Base-by-base conservation (phyloP, 768 basidiomycete genomes). In the Xerocomellus dryophilus region DNA sequence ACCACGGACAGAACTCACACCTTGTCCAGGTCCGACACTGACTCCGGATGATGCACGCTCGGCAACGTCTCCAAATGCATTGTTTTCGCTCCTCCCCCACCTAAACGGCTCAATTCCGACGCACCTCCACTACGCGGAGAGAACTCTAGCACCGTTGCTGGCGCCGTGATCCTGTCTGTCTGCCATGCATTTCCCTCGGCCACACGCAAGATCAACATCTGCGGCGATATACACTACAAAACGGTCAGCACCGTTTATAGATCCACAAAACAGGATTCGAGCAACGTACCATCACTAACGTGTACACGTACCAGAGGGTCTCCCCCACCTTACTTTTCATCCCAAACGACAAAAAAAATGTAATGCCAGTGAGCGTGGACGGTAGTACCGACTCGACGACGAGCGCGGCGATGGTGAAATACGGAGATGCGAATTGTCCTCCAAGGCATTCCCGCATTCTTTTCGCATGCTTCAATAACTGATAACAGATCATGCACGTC, bases 341-440 rank as follows among this genome's bases (percentile, higher is more conserved):
- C 9, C 52, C 52, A n/a, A 46, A 46, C 32, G 47, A 40, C 10
- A 56, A 23, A 21, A 53, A 10, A 32, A 51, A 53, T 9, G 39
- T 44, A 14, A 54, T 48, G 5, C 60, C 60, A 7, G 49, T 39
- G 15, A 58, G 23, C 8, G 51, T 53, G 11, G 35, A 44, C 14
- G 61, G 61, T 14, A 61, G 25, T 27, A 44, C 17, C 5, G 50
- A 58, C 40, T 61, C 59, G 44, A 61, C 25, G 15, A 56, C 35
- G 15, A 58, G 17, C 8, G 49, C 51, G 11, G 32, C 20, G 7
- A 54, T 25, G 14, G 23, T 31, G 25, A 51, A 45, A 42, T 61
- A 62, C 4, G 23, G 17, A 8, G 43, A 51, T 3, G 54, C 49
- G 4, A 40, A 35, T 27, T 56, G 38, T 15, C 17, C 3, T 4